A percentile compares a stretch with the other conserved stretches of the same genome.
phyloP scores from a whole-genome alignment of 805 yeast genomes.

The Metschnikowia cubensis region DNA sequence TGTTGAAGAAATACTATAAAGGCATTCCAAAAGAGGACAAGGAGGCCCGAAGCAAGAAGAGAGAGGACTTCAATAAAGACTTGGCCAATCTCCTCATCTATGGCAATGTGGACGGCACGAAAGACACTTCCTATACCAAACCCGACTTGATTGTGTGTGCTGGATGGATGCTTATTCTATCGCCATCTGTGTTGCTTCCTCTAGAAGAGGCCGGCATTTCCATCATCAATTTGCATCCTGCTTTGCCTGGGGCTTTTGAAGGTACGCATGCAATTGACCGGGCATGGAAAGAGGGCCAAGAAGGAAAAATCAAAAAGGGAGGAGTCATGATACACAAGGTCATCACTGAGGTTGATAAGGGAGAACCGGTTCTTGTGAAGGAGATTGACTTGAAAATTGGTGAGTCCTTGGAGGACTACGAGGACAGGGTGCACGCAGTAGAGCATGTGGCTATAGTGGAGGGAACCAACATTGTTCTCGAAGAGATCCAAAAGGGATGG shows the following conservation, averaged over 20 bases:
- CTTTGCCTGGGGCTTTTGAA: slow-evolving; percentile 94
- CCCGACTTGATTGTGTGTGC: slow-evolving; percentile 95
- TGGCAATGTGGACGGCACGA: slow-evolving; percentile 38
- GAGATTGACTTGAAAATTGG: slow-evolving; percentile 67
- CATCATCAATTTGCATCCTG: slow-evolving; percentile 93
- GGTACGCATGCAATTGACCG: slow-evolving; percentile 97
- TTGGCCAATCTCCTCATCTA: slow-evolving; percentile 63
- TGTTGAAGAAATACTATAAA: slow-evolving; percentile 67
- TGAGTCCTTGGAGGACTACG: slow-evolving; percentile 78
- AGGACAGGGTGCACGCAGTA: slow-evolving; percentile 69
- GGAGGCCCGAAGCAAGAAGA: slow-evolving; percentile 52
- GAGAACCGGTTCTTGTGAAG: slow-evolving; percentile 81
- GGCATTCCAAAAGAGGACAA: slow-evolving; percentile 69
- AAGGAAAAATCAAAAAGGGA: slow-evolving; percentile 67
- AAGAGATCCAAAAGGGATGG: slow-evolving; percentile 22
- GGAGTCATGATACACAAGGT: slow-evolving; percentile 98
- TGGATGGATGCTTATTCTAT: slow-evolving; percentile 95
- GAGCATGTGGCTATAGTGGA: slow-evolving; percentile 94
- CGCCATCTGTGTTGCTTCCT: slow-evolving; percentile 69
- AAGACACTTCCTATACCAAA: slow-evolving; percentile 32
- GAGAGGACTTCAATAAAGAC: slow-evolving; percentile 73
- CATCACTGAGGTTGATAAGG: slow-evolving; percentile 93
- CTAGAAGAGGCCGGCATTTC: slow-evolving; percentile 58
- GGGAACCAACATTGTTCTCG: slow-evolving; percentile 68
- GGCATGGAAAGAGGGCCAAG: slow-evolving; percentile 93